Conservation (phyloP, 2,329 filamentous ascomycete genomes). For the Incumbomyces lentus region DNA sequence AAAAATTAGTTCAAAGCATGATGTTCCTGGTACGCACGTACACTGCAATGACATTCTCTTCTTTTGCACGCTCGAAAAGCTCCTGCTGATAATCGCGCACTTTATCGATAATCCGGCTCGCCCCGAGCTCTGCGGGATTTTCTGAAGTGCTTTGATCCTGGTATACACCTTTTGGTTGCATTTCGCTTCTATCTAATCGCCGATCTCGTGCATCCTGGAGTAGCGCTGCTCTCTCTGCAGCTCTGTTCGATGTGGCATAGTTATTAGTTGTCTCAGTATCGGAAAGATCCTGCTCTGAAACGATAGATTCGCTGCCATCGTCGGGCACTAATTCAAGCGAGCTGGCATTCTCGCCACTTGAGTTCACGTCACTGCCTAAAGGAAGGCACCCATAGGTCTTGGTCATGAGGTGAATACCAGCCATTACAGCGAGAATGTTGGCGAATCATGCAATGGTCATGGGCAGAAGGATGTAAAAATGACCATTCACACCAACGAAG, state of each 20-base stretch:
- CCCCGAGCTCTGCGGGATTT: constrained; percentile 35
- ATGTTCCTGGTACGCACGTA: constrained; percentile 38
- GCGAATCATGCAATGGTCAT: too few species aligned
- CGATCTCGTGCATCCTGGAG: neutral
- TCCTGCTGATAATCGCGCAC: constrained; percentile 88
- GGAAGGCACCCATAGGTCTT: too few species aligned
- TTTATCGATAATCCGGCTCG: constrained; percentile 58
- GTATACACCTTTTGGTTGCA: constrained; percentile 1
- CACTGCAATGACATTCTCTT: constrained; percentile 81
- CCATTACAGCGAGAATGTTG: too few species aligned
- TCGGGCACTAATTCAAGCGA: too few species aligned
- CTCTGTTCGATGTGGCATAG: neutral
- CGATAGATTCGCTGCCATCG: neutral
- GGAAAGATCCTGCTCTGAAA: neutral
- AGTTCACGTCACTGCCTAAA: too few species aligned
- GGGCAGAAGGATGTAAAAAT: too few species aligned
- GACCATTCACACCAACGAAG: too few species aligned
- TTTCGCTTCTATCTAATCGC: too few species aligned
- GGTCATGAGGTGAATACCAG: too few species aligned
- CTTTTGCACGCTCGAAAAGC: constrained; percentile 77
- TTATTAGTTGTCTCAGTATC: neutral
- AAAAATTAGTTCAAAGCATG: neutral
- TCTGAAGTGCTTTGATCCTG: neutral
- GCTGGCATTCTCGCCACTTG: too few species aligned
- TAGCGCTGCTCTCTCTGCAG: constrained; percentile 12